Evolutionary conservation across 768 basidiomycete genomes (phyloP), one percentile per base, ranked within the genome.

Genomic region (Lactarius deliciosus): DNA sequence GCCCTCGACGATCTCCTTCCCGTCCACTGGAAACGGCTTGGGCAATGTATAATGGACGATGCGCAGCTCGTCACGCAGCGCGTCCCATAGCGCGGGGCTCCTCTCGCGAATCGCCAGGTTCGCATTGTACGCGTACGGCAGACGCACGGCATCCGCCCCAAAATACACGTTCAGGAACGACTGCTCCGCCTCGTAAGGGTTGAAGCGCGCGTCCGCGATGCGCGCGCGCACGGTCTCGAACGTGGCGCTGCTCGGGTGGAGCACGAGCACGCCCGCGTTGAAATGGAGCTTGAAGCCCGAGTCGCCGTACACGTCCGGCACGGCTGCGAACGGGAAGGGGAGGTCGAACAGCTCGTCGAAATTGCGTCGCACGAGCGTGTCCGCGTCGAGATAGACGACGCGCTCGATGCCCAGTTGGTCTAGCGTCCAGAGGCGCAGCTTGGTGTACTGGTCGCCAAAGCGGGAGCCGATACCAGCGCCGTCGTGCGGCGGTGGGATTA

Each of bases 341-440:
- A 78, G 66, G 15, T 76, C 65, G 71, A 80, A 81, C n/a, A 81
- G 76, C 70, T 81, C 81, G 70, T 80, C 79, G 66, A 82, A 77
- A 66, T 80, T 80, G 45, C 73, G 73, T 7, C 73, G 76, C 22
- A 79, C 80, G 68, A 81, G 77, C 13, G 78, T 80, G 73, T 82
- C 80, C n/a, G 77, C 76, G 69, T 79, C 77, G 62, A 82, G 74
- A 69, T 81, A 81, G 30, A 81, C 75, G 16, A 77, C 74, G 41
- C 71, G 57, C 34, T 73, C 65, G 66, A 79, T 70, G 50, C 78
- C 76, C 1, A 72, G 56, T 10, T n/a, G 60, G 57, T 77, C 77
- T 40, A 81, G 71, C 53, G 71, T 72, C 81, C 81, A 82, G 7
- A 81, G 73, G 41, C 73, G 74, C 6, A 81, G 75, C 64, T 81